These are phyloP conservation scores for Talaromyces albobiverticillius DNA, from an alignment of 2,329 filamentous ascomycete genomes.

Conservation along the genomic window DNA sequence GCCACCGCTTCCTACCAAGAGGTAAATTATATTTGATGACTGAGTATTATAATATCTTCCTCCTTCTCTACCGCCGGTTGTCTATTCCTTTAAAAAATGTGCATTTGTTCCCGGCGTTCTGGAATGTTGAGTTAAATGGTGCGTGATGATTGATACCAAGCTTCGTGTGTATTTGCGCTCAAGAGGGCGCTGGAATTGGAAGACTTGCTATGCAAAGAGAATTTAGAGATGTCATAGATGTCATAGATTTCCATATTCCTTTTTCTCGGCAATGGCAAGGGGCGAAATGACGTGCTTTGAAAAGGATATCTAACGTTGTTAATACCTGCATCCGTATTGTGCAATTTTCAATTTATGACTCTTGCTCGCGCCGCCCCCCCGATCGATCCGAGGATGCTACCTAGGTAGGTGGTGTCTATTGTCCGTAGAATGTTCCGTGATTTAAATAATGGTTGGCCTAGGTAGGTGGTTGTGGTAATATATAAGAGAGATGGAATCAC, in stretches of 20 bases:
- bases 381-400: background rate
- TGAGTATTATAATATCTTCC: no score
- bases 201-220: no score
- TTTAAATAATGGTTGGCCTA: no score
- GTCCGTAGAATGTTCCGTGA: no score
- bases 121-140: conserved; percentile 9
- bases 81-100: conserved; percentile 2
- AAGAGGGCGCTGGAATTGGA: no score
- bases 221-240: no score
- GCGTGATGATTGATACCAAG: conserved; percentile 14
- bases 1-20: conserved; percentile 32
- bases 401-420: no score
- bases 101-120: conserved; percentile 11
- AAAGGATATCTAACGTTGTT: no score
- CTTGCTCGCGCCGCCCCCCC: background rate
- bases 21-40: conserved; percentile 14
- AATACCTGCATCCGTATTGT: background rate
- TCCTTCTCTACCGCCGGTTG: background rate
- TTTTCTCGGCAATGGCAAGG: background rate
- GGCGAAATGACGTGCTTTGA: conserved; percentile 10
- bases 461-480: no score
- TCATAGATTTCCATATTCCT: no score
- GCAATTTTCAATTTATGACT: background rate
- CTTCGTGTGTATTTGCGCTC: background rate
- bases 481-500: no score